Evolutionary conservation across 164 flowering plant genomes (phyloP), one percentile per base, ranked within the genome.

Genomic region (Houttuynia cordata): DNA sequence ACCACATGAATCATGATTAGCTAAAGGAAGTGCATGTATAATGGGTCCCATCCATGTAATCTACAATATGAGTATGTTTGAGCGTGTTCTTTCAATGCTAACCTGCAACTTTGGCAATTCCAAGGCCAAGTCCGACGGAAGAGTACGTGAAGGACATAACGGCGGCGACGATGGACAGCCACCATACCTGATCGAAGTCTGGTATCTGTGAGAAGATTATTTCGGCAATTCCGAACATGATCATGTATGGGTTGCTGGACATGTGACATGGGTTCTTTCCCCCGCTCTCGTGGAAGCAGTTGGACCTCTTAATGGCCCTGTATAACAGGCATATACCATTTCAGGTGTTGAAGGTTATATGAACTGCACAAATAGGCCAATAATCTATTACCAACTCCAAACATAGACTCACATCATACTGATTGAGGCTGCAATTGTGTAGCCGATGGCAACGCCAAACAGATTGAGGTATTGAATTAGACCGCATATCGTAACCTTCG

Each of bases 91-190:
- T 30, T 6, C 6, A 30, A 30, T 42, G 40, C 22, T n/a, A 24
- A 78, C 83, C 88, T 68, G 73, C 73, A 58, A 80, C 81, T 73
- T 78, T 54, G 34, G 72, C 73, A n/a, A 81, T 66, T 15, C 86
- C 86, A 6, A 84, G 82, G 47, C 64, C 75, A 0, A 84, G 74
- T 14, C 84, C 84, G 55, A 81, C 74, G 12, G 75, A 53, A 0
- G 84, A 80, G 76, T 81, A 83, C 24, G 84, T 81, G 64, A 81
- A 80, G 39, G 84, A 84, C 85, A 84, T 84, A 63, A 84, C 69
- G 3, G 84, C 83, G 17, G 89, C 82, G 5, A 84, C 76, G 59
- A 75, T 77, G 7, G 89, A 84, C 63, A 81, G 77, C 84, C 85
- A 84, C 79, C 79, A 78, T 12, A 80, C 62, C 64, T 77, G 83